A percentile compares a stretch with the other conserved stretches of the same genome.
Conservation (phyloP, 202 grass and related monocot species). For the Dendrocalamus latiflorus region DNA sequence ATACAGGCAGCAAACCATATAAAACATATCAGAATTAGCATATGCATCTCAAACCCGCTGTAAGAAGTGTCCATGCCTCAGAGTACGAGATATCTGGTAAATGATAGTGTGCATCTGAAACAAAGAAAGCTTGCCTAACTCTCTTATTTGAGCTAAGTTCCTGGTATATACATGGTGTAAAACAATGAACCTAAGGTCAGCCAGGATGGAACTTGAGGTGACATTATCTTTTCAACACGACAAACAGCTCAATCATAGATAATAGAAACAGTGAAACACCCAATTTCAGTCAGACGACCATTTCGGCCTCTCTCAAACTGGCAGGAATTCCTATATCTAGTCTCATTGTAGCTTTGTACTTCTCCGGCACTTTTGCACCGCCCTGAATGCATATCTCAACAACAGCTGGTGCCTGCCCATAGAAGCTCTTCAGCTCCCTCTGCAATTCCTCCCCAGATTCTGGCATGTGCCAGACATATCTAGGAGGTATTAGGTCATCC, state of each 20-base stretch:
- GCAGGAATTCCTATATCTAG: slow-evolving; percentile 80
- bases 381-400: slow-evolving; percentile 77
- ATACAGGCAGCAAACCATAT: not conserved
- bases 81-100: not conserved
- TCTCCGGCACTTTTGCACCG: slow-evolving; percentile 63
- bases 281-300: slow-evolving; percentile 59
- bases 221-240: not conserved
- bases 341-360: slow-evolving; percentile 89
- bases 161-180: slow-evolving; percentile 3
- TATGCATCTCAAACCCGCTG: not conserved
- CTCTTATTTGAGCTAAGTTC: slow-evolving; percentile 2
- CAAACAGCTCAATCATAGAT: not conserved
- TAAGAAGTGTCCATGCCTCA: not conserved
- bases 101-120: not conserved
- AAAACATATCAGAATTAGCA: not conserved
- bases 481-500: slow-evolving; percentile 75
- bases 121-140: not conserved
- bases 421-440: slow-evolving; percentile 81
- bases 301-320: slow-evolving; percentile 80
- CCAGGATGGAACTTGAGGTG: not conserved
- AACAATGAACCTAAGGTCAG: not conserved
- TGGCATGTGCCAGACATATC: slow-evolving; percentile 94
- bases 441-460: slow-evolving; percentile 59
- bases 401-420: slow-evolving; percentile 91
- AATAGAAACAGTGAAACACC: not conserved